A percentile compares a stretch with the other conserved stretches of the same genome.
Conservation (phyloP, 1,284 basidiomycete genomes). For the Moesziomyces aphidis region DNA sequence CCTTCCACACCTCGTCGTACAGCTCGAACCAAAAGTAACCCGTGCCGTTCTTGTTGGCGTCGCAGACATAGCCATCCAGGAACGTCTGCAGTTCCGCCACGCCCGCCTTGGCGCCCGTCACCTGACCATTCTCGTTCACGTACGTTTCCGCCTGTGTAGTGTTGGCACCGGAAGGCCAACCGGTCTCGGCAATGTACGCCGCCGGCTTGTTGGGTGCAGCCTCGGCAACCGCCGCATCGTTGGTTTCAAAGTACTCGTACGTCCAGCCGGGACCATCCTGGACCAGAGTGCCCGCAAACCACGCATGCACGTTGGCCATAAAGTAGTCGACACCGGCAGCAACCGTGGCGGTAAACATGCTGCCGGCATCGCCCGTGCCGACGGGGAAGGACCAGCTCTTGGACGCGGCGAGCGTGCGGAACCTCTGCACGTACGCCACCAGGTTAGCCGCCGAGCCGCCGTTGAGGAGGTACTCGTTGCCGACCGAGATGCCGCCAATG, state of each 20-base stretch:
- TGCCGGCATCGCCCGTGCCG: conserved; percentile 42
- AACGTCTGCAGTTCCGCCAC: conserved; percentile 37
- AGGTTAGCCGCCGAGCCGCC: conserved; percentile 31
- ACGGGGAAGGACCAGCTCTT: conserved; percentile 33
- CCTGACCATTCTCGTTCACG: conserved; percentile 26
- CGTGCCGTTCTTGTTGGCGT: conserved; percentile 36
- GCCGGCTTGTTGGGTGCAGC: conserved; percentile 32
- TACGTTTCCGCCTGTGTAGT: conserved; percentile 21
- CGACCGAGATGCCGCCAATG: conserved; percentile 38
- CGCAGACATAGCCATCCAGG: conserved; percentile 34
- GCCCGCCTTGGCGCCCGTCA: conserved; percentile 29
- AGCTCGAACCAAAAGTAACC: conserved; percentile 45
- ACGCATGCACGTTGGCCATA: conserved; percentile 46
- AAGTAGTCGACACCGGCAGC: conserved; percentile 44
- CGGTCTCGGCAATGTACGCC: conserved; percentile 44
- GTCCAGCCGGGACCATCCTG: conserved; percentile 36
- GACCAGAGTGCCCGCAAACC: conserved; percentile 43
- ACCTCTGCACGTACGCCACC: conserved; percentile 28
- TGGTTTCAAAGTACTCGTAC: conserved; percentile 35
- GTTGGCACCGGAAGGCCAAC: conserved; percentile 42
- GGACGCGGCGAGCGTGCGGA: conserved; percentile 22
- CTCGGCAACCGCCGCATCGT: conserved; percentile 22
- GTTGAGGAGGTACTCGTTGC: conserved; percentile 44
- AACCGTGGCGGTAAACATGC: conserved; percentile 33
- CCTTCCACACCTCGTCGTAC: conserved; percentile 45